Evolutionary conservation across 306 rosid species (phyloP), one percentile per base, ranked within the genome.

Genomic region (Styphnolobium japonicum): DNA sequence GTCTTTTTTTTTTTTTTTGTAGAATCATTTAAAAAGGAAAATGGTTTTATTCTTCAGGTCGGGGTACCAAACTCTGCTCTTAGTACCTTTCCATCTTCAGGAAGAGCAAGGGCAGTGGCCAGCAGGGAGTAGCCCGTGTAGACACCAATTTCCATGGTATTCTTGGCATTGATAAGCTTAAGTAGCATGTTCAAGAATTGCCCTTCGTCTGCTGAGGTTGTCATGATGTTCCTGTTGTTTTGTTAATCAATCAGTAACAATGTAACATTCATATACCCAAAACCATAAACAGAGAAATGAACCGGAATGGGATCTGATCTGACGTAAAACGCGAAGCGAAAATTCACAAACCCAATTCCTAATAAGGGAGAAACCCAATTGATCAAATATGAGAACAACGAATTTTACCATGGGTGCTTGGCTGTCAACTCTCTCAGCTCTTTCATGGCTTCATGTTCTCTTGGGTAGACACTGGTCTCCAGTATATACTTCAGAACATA

Each of bases 381-480:
- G 5, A 23, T 40, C 8, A 15, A 40, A 71, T 6, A n/a, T n/a
- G 33, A 22, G 62, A 67, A 0, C 10, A 0, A 3, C 2, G 61
- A n/a, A n/a, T n/a, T 21, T 49, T 80, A 88, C 98, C 96, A 94
- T 40, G 97, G 97, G 65, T 94, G 98, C 67, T 94, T 94, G 68
- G 98, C 97, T 18, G 98, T 94, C 56, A 94, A 21, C 63, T 94
- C 97, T 80, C 98, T 92, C 74, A 94, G 89, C 82, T 94, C 97
- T 85, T 86, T 94, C 98, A 94, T 94, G 81, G 90, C 62, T 82
- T 92, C 98, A 70, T 82, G 96, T 85, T 94, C 98, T 86, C 90
- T 94, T 52, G 98, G 97, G 89, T 85, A 90, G 2, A 92, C 98
- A 83, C 97, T 94, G 7, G 96, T 94, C 86, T 92, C 98, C 31